phyloP scores from a whole-genome alignment of 192 early-diverging fungal genomes.

The Allomyces javanicus region DNA sequence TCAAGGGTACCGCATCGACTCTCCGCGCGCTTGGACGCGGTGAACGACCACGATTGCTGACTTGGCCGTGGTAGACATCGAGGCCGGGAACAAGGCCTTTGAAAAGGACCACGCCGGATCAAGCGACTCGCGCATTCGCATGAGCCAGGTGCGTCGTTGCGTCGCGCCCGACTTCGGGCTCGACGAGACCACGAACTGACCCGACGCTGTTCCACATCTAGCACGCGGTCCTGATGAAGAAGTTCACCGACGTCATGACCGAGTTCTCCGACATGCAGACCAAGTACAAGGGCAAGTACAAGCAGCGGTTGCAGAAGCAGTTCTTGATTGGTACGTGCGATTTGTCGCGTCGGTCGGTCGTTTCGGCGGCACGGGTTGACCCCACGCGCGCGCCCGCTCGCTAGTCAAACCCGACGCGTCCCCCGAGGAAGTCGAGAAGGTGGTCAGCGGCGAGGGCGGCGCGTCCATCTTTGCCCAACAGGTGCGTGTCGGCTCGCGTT shows the following conservation, averaged over 20 bases:
- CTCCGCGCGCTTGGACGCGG: too few relatives aligned
- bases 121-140: neutral
- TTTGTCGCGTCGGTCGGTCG: neutral
- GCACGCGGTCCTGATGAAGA: constrained; percentile 29
- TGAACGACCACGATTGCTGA: too few relatives aligned
- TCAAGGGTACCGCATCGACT: neutral
- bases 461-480: constrained; percentile 67
- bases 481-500: constrained; percentile 10
- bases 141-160: neutral
- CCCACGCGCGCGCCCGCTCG: neutral
- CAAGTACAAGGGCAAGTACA: constrained; percentile 64
- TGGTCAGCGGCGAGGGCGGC: constrained; percentile 48
- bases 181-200: constrained; percentile 1
- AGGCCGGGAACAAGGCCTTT: neutral
- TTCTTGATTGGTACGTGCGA: constrained; percentile 48
- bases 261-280: constrained; percentile 60
- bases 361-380: neutral
- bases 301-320: constrained; percentile 62
- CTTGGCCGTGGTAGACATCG: neutral
- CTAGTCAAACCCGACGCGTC: constrained; percentile 65
- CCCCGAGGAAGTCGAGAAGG: constrained; percentile 50
- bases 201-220: constrained; percentile 16
- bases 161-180: too few relatives aligned
- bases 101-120: neutral
- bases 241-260: constrained; percentile 42